phyloP scores from a whole-genome alignment of 495 filamentous ascomycete genomes.

The Penicillium bialowiezense region DNA sequence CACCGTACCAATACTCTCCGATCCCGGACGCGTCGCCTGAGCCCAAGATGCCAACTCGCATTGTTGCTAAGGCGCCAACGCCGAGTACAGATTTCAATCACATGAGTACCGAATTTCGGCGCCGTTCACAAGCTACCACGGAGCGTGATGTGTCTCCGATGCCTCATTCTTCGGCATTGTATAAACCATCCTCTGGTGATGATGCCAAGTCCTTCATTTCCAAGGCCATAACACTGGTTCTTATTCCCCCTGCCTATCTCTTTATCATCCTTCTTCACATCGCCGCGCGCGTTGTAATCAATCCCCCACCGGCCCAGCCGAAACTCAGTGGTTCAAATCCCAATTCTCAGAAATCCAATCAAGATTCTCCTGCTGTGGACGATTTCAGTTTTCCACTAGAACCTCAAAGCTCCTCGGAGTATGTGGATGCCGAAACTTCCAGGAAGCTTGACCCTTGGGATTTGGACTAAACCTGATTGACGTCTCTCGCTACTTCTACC shows the following conservation, averaged over 20 bases:
- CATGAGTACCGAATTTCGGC: conserved; percentile 49
- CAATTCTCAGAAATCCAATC: not conserved
- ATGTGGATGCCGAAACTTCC: conserved; percentile 18
- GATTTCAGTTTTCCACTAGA: conserved; percentile 43
- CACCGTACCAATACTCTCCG: not conserved
- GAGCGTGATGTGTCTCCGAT: conserved; percentile 67
- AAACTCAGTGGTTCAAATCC: conserved; percentile 14
- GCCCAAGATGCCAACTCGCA: not conserved
- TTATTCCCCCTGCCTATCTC: conserved; percentile 73
- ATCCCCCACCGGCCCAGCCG: conserved; percentile 21
- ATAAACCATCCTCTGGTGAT: conserved; percentile 48
- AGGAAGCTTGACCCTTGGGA: conserved; percentile 32
- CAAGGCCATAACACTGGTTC: conserved; percentile 70
- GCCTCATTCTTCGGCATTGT: conserved; percentile 63
- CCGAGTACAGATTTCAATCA: conserved; percentile 45
- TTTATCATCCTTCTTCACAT: conserved; percentile 76
- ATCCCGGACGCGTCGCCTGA: conserved; percentile 4
- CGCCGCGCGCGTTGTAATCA: conserved; percentile 68
- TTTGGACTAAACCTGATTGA: conserved; percentile 19
- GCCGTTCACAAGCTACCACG: conserved; percentile 51
- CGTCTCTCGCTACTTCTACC: not conserved
- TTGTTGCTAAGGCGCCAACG: conserved; percentile 5
- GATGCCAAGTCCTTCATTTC: conserved; percentile 67
- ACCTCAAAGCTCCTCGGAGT: conserved; percentile 32
- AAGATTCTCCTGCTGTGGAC: conserved; percentile 23